Base-by-base conservation (phyloP, 768 basidiomycete genomes). In the Tricholoma terreum region DNA sequence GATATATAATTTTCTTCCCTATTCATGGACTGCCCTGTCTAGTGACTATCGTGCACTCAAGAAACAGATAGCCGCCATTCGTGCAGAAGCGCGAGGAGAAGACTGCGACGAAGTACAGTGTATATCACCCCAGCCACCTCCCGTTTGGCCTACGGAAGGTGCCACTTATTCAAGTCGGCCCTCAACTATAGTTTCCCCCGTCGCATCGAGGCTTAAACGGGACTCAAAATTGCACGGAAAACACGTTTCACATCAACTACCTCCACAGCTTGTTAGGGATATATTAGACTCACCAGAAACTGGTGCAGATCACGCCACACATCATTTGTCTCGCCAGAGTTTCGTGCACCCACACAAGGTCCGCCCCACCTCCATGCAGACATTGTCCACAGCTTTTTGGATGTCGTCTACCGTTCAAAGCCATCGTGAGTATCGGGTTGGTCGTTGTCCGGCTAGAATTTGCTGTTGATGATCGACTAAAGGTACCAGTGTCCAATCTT, bases 11-110 rank as follows among this genome's bases (percentile, higher is more conserved):
- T 33, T 38, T 22, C 45, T 50, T 55, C 31, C 55, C 27, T 21
- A 21, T 19, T 27, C n/a, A 54, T 24, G 38, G 31, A 24, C 54
- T 49, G 31, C 38, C 38, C 42, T 21, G 52, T 31, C 35, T 61
- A 92, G 90, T 66, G 83, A 92, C 67, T 92, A 92, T 64, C 80
- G 80, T 2, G 82, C 78, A 8, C 80, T 92, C 14, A 91, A 91
- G 70, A 86, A 82, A 60, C 76, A 78, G 12, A 85, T 92, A 21
- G 74, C 75, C 12, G 77, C 78, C 1, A 83, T 90, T 54, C 79
- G 79, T 33, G 27, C 6, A 14, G 73, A 71, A 55, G 70, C 69
- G 0, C 71, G 73, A 27, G 6, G 21, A 14, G 15, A 1, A 17
- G 30, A 17, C n/a, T 15, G 11, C n/a, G 30, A 49, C 7, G 46